Evolutionary conservation across 768 basidiomycete genomes (phyloP).

Genomic region (Symmetrospora coprosmae): DNA sequence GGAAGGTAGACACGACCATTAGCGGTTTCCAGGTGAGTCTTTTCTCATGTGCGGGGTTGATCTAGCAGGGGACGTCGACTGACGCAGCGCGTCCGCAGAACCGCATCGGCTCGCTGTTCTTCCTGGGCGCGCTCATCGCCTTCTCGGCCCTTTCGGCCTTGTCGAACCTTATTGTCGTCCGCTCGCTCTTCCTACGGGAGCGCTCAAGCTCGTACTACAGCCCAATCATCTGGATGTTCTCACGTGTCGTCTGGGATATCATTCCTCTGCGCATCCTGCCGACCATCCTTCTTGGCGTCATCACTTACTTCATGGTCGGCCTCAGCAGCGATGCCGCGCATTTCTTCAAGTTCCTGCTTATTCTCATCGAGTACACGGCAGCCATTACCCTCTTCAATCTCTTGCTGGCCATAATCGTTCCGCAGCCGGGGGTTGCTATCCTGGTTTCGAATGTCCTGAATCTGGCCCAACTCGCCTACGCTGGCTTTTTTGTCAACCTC

Average conservation of each 20-base stretch:
- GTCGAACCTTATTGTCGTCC: constrained; percentile 69
- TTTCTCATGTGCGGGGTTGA: background rate
- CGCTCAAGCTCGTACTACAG: constrained; percentile 74
- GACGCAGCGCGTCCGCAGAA: constrained; percentile 18
- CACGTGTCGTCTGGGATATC: constrained; percentile 74
- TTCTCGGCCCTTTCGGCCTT: constrained; percentile 82
- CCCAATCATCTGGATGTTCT: constrained; percentile 80
- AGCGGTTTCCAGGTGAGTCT: constrained; percentile 61
- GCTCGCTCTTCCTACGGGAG: constrained; percentile 79
- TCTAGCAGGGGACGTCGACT: no score
- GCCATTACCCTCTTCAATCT: constrained; percentile 89
- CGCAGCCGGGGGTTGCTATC: constrained; percentile 79
- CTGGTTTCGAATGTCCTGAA: constrained; percentile 51
- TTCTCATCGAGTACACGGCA: constrained; percentile 69
- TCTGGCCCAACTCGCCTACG: constrained; percentile 41
- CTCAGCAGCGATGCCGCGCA: constrained; percentile 58
- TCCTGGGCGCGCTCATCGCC: constrained; percentile 78
- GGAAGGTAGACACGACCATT: constrained; percentile 59
- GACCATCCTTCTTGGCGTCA: constrained; percentile 55
- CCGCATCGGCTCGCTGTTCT: constrained; percentile 85
- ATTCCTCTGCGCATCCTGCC: constrained; percentile 77
- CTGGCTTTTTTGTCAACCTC: constrained; percentile 31
- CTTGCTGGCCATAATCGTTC: constrained; percentile 66
- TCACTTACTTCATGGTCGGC: constrained; percentile 59
- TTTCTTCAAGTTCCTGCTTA: constrained; percentile 90